Percentiles rank a stretch among this genome's conserved stretches.
Conservation (phyloP, 2,329 filamentous ascomycete species). For the Teratosphaeria destructans region DNA sequence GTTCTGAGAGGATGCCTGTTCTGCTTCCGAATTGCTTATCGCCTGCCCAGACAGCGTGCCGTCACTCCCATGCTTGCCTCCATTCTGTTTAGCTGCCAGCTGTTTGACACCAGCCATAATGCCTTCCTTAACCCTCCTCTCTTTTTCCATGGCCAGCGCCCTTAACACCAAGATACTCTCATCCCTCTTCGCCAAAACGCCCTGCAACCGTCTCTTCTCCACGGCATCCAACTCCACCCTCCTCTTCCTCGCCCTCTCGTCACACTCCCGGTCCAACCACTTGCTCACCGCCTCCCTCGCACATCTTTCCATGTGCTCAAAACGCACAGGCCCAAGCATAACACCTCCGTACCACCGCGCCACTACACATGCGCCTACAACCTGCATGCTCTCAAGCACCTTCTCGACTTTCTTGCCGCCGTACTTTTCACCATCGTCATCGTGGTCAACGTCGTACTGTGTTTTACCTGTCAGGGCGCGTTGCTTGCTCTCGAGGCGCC, state of each 20-base stretch:
- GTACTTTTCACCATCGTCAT: conserved; percentile 46
- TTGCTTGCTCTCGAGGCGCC: conserved; percentile 39
- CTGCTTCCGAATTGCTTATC: not conserved
- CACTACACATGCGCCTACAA: conserved; percentile 40
- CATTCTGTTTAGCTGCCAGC: conserved; percentile 5
- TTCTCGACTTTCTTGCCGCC: conserved; percentile 39
- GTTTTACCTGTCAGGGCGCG: conserved; percentile 30
- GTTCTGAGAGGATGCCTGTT: not conserved
- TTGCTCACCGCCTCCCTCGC: conserved; percentile 39
- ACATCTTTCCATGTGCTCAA: conserved; percentile 41
- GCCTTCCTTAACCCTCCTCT: conserved; percentile 25
- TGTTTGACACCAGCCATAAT: conserved; percentile 5
- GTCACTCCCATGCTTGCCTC: not conserved
- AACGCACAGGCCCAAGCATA: conserved; percentile 42
- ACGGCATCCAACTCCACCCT: conserved; percentile 24
- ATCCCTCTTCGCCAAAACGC: conserved; percentile 37
- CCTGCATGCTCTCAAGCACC: conserved; percentile 35
- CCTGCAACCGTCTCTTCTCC: conserved; percentile 27
- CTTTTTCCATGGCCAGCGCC: conserved; percentile 35
- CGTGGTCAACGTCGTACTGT: conserved; percentile 35
- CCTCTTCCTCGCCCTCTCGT: conserved; percentile 21
- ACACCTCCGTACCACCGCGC: conserved; percentile 46
- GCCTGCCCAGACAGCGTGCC: not conserved
- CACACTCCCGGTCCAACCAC: conserved; percentile 26
- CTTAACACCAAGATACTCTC: conserved; percentile 39